These are phyloP conservation scores for Mediolabrus comicus DNA, from an alignment of 108 stramenopile species.

Conservation along the genomic window DNA sequence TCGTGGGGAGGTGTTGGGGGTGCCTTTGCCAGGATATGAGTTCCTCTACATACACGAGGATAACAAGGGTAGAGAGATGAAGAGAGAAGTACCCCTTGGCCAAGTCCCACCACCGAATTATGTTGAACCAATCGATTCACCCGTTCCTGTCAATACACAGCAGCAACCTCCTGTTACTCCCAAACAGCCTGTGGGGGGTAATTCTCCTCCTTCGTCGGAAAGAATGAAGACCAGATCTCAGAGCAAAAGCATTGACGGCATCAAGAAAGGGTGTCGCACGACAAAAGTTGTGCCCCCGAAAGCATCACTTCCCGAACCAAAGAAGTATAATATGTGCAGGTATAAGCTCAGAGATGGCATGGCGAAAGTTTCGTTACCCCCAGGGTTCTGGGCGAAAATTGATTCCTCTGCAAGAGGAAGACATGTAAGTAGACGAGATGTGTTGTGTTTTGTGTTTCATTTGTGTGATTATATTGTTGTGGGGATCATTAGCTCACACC, in stretches of 20 bases:
- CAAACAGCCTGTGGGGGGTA: not conserved
- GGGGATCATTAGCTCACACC: not conserved
- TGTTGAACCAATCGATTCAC: not conserved
- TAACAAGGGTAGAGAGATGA: conserved; percentile 21
- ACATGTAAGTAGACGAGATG: conserved; percentile 32
- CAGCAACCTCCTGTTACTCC: not conserved
- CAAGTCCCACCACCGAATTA: conserved; percentile 1
- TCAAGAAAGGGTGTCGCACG: conserved; percentile 7
- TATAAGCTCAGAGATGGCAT: conserved; percentile 60
- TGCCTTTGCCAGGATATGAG: conserved; percentile 51
- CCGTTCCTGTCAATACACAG: not conserved
- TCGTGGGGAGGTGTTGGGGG: conserved; percentile 56
- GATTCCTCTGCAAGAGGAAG: conserved; percentile 76
- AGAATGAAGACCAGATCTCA: conserved; percentile 21
- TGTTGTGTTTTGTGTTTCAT: not conserved
- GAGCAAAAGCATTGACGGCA: not conserved
- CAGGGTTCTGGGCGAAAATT: conserved; percentile 58
- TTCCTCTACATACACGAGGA: conserved; percentile 42
- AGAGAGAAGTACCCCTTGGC: conserved; percentile 14
- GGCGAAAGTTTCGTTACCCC: conserved; percentile 72
- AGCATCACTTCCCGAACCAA: conserved; percentile 5
- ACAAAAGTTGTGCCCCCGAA: conserved; percentile 5
- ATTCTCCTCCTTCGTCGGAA: not conserved
- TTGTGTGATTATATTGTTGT: not conserved
- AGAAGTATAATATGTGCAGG: conserved; percentile 46